phyloP scores from a whole-genome alignment of 257 asterid genomes.

The Salvia rosmarinus region DNA sequence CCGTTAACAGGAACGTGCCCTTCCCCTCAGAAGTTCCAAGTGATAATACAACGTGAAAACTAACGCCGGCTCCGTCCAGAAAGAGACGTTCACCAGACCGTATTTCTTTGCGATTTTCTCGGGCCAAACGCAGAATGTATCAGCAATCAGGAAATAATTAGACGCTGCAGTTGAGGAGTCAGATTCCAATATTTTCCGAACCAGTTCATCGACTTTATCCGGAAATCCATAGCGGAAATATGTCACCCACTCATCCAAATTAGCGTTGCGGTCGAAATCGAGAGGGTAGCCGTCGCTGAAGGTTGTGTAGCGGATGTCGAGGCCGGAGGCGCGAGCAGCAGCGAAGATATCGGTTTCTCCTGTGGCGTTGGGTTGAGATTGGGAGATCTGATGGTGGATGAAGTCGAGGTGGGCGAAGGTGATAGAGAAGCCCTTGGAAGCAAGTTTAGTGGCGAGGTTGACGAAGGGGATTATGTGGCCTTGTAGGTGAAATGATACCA shows the following conservation, averaged over 20 bases:
- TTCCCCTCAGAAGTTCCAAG: slow-evolving; percentile 45
- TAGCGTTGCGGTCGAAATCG: slow-evolving; percentile 38
- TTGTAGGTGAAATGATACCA: slow-evolving; percentile 62
- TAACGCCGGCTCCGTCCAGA: slow-evolving; percentile 67
- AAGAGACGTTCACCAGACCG: slow-evolving; percentile 49
- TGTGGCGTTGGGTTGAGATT: slow-evolving; percentile 33
- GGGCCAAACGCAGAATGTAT: slow-evolving; percentile 53
- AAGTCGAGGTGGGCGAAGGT: slow-evolving; percentile 61
- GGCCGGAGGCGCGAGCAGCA: slow-evolving; percentile 48
- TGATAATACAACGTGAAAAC: slow-evolving; percentile 54
- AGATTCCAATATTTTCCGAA: slow-evolving; percentile 31
- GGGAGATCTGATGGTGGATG: slow-evolving; percentile 55
- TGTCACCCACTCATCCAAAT: slow-evolving; percentile 32
- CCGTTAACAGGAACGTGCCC: slow-evolving; percentile 52
- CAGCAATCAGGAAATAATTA: slow-evolving; percentile 48
- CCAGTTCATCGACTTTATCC: slow-evolving; percentile 44
- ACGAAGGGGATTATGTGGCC: slow-evolving; percentile 76
- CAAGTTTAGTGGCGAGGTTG: slow-evolving; percentile 64
- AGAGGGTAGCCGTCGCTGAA: slow-evolving; percentile 51
- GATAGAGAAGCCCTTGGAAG: slow-evolving; percentile 67
- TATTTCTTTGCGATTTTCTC: slow-evolving; percentile 48
- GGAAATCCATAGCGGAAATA: slow-evolving; percentile 35
- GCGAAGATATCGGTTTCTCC: slow-evolving; percentile 29
- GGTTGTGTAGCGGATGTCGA: slow-evolving; percentile 53
- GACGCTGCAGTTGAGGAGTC: slow-evolving; percentile 30